Conservation (phyloP, 805 yeast genomes). For the Candida nitratophila region DNA sequence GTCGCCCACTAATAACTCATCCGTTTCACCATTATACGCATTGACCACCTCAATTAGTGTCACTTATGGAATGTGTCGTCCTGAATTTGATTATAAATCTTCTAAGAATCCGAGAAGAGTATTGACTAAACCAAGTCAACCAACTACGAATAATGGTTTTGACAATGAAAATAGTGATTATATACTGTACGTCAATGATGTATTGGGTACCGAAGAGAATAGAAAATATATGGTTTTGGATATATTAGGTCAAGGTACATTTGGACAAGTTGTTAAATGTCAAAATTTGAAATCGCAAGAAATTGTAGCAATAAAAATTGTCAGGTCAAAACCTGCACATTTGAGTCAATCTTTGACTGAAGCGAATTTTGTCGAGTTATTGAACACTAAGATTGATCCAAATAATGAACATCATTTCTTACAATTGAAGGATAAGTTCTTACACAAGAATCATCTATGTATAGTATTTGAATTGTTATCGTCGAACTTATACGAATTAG, state of each 20-base stretch:
- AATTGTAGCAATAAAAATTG: slow-evolving; percentile 89
- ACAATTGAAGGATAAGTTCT: slow-evolving; percentile 76
- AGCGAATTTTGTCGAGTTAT: slow-evolving; percentile 74
- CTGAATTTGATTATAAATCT: slow-evolving; percentile 74
- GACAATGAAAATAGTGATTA: slow-evolving; percentile 90
- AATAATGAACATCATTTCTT: slow-evolving; percentile 68
- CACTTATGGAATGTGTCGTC: slow-evolving; percentile 79
- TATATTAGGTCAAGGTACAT: slow-evolving; percentile 91
- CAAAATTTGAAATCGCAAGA: slow-evolving; percentile 70
- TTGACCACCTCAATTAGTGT: slow-evolving; percentile 70
- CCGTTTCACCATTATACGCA: slow-evolving; percentile 75
- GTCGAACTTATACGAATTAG: slow-evolving; percentile 81
- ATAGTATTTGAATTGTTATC: slow-evolving; percentile 86
- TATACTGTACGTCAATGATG: slow-evolving; percentile 89
- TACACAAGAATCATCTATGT: slow-evolving; percentile 90
- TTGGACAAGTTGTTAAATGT: slow-evolving; percentile 97
- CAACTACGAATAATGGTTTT: slow-evolving; percentile 68
- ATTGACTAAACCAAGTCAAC: slow-evolving; percentile 86
- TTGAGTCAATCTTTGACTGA: slow-evolving; percentile 89
- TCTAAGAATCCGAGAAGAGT: slow-evolving; percentile 88
- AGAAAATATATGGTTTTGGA: slow-evolving; percentile 85
- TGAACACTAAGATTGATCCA: slow-evolving; percentile 68
- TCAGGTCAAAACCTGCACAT: slow-evolving; percentile 86
- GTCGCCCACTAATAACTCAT: slow-evolving; percentile 46
- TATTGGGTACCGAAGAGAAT: slow-evolving; percentile 79